Percentiles rank a stretch among this genome's conserved stretches.
Evolutionary conservation across 2,329 filamentous ascomycete genomes (phyloP).

Genomic region (Pyrenophora teres): DNA sequence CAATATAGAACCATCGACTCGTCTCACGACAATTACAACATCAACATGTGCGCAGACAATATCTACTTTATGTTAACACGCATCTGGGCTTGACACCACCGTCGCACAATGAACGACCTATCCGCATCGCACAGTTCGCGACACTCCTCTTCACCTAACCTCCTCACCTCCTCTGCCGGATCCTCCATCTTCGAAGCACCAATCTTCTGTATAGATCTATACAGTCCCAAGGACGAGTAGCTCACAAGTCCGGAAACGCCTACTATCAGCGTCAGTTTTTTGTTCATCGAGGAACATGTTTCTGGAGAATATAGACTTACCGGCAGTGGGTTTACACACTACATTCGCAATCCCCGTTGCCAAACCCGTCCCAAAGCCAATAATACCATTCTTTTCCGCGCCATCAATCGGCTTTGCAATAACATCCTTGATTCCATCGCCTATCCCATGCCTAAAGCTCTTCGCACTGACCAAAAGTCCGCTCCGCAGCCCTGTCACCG

Average conservation of each 20-base stretch:
- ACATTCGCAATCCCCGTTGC: slow-evolving; percentile 74
- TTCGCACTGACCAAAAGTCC: slow-evolving; percentile 76
- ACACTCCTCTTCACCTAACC: slow-evolving; percentile 25
- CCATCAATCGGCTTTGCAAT: slow-evolving; percentile 76
- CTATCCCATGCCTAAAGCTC: slow-evolving; percentile 75
- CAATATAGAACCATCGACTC: no score
- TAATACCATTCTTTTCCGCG: slow-evolving; percentile 63
- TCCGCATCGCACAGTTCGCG: slow-evolving; percentile 21
- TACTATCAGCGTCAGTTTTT: background rate
- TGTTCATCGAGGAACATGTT: background rate
- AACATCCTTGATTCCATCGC: slow-evolving; percentile 76
- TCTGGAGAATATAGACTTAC: slow-evolving; percentile 41
- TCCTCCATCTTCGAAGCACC: slow-evolving; percentile 17
- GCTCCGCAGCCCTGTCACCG: slow-evolving; percentile 73
- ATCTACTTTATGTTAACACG: slow-evolving; percentile 7
- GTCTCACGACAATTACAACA: background rate
- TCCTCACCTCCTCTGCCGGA: slow-evolving; percentile 15
- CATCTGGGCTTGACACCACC: slow-evolving; percentile 32
- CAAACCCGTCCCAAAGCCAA: slow-evolving; percentile 74
- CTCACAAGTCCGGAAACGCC: slow-evolving; percentile 63
- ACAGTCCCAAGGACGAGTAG: slow-evolving; percentile 65
- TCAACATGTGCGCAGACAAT: background rate
- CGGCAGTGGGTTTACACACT: slow-evolving; percentile 67
- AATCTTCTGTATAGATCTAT: slow-evolving; percentile 57
- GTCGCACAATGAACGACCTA: slow-evolving; percentile 26